Base-by-base conservation (phyloP, 2,329 filamentous ascomycete species). In the Plectosphaerella plurivora region DNA sequence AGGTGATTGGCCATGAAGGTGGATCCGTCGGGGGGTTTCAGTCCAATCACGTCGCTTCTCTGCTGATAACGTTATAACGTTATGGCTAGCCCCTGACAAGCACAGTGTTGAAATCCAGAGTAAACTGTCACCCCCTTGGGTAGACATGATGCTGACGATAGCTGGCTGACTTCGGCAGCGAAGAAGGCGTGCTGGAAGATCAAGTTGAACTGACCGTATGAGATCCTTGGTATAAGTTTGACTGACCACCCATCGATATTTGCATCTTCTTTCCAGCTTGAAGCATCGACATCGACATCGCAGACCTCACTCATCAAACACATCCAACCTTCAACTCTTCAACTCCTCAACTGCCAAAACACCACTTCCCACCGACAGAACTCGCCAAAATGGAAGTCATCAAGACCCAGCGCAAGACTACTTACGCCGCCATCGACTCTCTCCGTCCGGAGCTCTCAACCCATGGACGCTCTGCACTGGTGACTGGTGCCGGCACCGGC, bases 401-500 rank as follows among this genome's bases (percentile, higher is more conserved):
- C 45, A 50, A 52, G 45, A 60, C 39, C 2, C 55, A 51, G 42
- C 56, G 49, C 22, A 54, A 57, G 28, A 47, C 52, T 10, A 35
- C 56, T 10, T 69, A 69, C 46, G 51, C 63, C 0, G 52, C 59
- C 16, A 63, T 69, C 41, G 55, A 58, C 28, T 62, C 66, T 0
- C 25, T 47, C 1, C 59, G 59, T 1, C 59, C 62, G 0, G 52
- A 62, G 20, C 60, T 70, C 3, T 61, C 53, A 1, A 56, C 58
- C 1, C 49, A 64, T 9, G 71, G 66, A 42, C 80, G 78, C 57
- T 75, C 70, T 1, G 76, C 81, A 44, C 53, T 81, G 28, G 74
- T 82, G 46, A 81, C 79, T 1, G 79, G 78, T n/a, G 79, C 77
- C 15, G 77, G 77, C 5, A 73, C 75, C 47, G 76, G 76, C 0